A percentile compares a stretch with the other conserved stretches of the same genome.
phyloP scores from a whole-genome alignment of 2,329 filamentous ascomycete genomes.

The Fusarium sp. region DNA sequence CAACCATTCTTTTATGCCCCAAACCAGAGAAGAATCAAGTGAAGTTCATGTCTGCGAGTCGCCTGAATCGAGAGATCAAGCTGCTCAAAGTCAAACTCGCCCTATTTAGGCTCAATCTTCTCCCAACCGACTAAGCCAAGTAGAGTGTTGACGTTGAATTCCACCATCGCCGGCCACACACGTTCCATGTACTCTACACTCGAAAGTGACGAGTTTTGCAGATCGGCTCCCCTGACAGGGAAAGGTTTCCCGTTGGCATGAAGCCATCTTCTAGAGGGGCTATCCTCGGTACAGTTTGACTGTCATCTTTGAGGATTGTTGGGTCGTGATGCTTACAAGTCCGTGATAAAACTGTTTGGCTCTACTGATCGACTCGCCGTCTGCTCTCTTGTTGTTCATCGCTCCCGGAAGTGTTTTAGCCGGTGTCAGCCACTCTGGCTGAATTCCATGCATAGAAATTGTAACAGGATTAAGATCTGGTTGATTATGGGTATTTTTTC shows the following conservation, averaged over 20 bases:
- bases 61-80: not conserved
- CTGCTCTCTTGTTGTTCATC: not conserved
- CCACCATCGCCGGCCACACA: not conserved
- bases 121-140: not conserved
- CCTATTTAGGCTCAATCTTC: not conserved
- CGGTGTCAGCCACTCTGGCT: not conserved
- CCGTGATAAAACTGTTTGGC: not conserved
- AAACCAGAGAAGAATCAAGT: not conserved
- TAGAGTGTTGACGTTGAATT: not conserved
- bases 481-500: not conserved
- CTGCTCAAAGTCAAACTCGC: not conserved
- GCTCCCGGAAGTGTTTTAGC: not conserved
- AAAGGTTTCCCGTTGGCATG: not conserved
- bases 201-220: not conserved
- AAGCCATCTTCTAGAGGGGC: not conserved
- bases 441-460: not conserved
- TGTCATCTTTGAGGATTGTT: not conserved
- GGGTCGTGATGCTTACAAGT: not conserved
- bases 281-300: not conserved
- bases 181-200: not conserved
- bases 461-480: not conserved
- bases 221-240: not conserved
- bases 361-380: not conserved
- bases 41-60: not conserved
- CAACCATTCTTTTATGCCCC: not conserved